Conservation (phyloP, 805 yeast species). For the Maudiozyma bulderi region DNA sequence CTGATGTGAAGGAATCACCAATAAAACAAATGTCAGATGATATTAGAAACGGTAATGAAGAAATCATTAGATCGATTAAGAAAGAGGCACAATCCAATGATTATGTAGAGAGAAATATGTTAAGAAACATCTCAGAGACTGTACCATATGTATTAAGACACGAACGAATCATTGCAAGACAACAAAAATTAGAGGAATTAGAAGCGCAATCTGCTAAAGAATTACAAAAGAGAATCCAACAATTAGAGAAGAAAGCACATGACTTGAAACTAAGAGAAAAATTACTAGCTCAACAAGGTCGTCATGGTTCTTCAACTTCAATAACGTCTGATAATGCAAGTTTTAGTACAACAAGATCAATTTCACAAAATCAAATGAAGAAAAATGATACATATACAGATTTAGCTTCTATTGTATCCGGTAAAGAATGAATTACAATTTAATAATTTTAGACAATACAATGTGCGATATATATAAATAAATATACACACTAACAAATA, state of each 20-base stretch:
- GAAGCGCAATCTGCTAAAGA: slow-evolving; percentile 72
- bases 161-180: slow-evolving; percentile 64
- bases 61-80: slow-evolving; percentile 29
- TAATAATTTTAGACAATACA: background rate
- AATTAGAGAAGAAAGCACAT: slow-evolving; percentile 65
- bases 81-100: slow-evolving; percentile 28
- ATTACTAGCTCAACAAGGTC: slow-evolving; percentile 27
- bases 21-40: slow-evolving; percentile 30
- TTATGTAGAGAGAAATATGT: slow-evolving; percentile 44
- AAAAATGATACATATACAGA: slow-evolving; percentile 50
- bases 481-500: background rate
- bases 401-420: slow-evolving; percentile 37
- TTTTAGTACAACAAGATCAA: slow-evolving; percentile 3
- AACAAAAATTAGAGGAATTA: slow-evolving; percentile 67
- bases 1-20: slow-evolving; percentile 22
- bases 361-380: slow-evolving; percentile 22
- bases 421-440: background rate
- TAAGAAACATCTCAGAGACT: slow-evolving; percentile 72
- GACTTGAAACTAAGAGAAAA: slow-evolving; percentile 60
- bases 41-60: slow-evolving; percentile 32
- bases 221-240: slow-evolving; percentile 62
- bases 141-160: slow-evolving; percentile 78
- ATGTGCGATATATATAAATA: background rate
- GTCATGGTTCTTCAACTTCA: slow-evolving; percentile 14
- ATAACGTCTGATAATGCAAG: slow-evolving; percentile 6